Percentiles rank a stretch among this genome's conserved stretches.
These are phyloP conservation scores for Ophiostoma himal-ulmi DNA, from an alignment of 2,329 filamentous ascomycete species.

Conservation along the genomic window DNA sequence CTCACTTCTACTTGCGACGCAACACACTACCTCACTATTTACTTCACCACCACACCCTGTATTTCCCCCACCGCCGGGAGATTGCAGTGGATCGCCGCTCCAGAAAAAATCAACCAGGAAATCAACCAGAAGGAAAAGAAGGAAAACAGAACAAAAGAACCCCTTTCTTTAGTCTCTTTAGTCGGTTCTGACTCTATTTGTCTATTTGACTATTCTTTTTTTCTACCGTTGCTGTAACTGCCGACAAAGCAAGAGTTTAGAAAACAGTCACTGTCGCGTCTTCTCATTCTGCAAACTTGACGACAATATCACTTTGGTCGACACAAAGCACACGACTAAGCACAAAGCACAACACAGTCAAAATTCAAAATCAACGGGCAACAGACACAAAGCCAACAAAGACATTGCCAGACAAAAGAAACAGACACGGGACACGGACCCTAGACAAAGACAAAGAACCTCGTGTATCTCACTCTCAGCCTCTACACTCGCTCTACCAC, in stretches of 20 bases:
- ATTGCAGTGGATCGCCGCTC: constrained; percentile 15
- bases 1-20: neutral
- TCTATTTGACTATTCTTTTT: neutral
- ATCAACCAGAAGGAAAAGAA: constrained; percentile 14
- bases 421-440: neutral
- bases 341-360: neutral
- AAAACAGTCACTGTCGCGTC: neutral
- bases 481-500: neutral
- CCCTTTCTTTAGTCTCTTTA: neutral
- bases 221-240: neutral
- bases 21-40: neutral
- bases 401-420: neutral
- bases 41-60: neutral
- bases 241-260: neutral
- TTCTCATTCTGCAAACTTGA: neutral
- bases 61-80: constrained; percentile 9
- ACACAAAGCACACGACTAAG: neutral
- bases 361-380: neutral
- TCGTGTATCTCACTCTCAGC: neutral
- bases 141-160: constrained; percentile 15
- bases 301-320: neutral
- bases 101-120: constrained; percentile 12
- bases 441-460: neutral
- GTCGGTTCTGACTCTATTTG: neutral
- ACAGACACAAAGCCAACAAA: neutral